Evolutionary conservation across 129 eudicot species (phyloP).

Genomic region (Flaveria trinervia): DNA sequence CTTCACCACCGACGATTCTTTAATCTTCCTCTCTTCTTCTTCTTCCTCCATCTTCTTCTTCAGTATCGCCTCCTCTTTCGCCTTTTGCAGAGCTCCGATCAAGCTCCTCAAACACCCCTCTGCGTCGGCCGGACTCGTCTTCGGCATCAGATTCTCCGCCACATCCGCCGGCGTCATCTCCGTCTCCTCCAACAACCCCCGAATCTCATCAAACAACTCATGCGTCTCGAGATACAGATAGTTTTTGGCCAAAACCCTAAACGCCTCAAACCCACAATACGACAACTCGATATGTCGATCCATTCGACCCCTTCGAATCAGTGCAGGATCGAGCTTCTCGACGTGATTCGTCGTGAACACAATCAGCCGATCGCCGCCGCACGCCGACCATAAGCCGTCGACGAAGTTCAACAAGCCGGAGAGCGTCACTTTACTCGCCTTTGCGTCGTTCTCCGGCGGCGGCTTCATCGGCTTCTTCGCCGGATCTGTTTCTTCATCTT

Average conservation of each 20-base stretch:
- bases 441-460: slow-evolving; percentile 22
- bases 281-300: slow-evolving; percentile 37
- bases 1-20: slow-evolving; percentile 8
- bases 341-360: slow-evolving; percentile 40
- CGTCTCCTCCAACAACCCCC: slow-evolving; percentile 21
- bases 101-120: slow-evolving; percentile 33
- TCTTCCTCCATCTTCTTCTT: slow-evolving; percentile 30
- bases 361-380: slow-evolving; percentile 37
- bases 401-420: slow-evolving; percentile 40
- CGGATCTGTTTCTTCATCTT: slow-evolving; percentile 4
- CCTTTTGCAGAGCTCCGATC: slow-evolving; percentile 33
- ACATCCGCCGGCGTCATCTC: slow-evolving; percentile 44
- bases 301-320: slow-evolving; percentile 41
- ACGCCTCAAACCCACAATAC: slow-evolving; percentile 41
- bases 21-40: slow-evolving; percentile 30
- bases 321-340: slow-evolving; percentile 40
- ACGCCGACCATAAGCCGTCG: slow-evolving; percentile 44
- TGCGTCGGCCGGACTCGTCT: slow-evolving; percentile 20
- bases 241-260: slow-evolving; percentile 35
- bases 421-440: slow-evolving; percentile 34
- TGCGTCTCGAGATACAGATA: slow-evolving; percentile 34
- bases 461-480: slow-evolving; percentile 20
- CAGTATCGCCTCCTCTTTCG: slow-evolving; percentile 20
- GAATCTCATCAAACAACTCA: slow-evolving; percentile 28
- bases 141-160: slow-evolving; percentile 44